Conservation (phyloP, 2,329 filamentous ascomycete genomes). For the Hypoxylon sp. region DNA sequence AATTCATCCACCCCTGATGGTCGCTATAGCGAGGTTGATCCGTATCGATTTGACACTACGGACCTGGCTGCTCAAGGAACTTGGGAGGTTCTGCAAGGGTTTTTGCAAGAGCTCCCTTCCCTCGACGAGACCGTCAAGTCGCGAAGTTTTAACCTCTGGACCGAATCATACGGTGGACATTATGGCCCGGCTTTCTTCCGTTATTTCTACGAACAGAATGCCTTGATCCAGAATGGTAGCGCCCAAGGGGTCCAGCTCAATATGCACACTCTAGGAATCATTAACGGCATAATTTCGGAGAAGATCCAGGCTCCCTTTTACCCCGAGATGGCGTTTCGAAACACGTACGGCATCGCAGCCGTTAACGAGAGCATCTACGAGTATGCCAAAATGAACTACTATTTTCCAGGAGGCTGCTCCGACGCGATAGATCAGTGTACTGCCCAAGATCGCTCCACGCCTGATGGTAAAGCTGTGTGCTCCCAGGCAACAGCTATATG, state of each 20-base stretch:
- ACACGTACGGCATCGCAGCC: conserved; percentile 60
- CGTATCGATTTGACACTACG: conserved; percentile 49
- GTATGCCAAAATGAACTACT: conserved; percentile 65
- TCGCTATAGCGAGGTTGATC: conserved; percentile 49
- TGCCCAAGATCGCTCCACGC: conserved; percentile 56
- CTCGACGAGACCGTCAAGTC: conserved; percentile 63
- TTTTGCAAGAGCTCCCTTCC: conserved; percentile 47
- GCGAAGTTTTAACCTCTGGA: conserved; percentile 70
- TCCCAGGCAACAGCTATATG: conserved; percentile 68
- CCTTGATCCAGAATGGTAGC: conserved; percentile 64
- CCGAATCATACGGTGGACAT: conserved; percentile 65
- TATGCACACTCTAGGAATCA: conserved; percentile 67
- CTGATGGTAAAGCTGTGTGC: conserved; percentile 62
- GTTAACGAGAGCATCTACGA: conserved; percentile 71
- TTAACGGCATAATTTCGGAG: conserved; percentile 69
- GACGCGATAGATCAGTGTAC: conserved; percentile 67
- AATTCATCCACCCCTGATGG: conserved; percentile 49
- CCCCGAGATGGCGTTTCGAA: conserved; percentile 57
- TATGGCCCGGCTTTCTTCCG: conserved; percentile 62
- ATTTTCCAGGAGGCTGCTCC: conserved; percentile 63
- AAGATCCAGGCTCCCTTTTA: conserved; percentile 61
- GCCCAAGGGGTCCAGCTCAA: conserved; percentile 63
- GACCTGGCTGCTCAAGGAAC: conserved; percentile 49
- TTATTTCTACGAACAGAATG: conserved; percentile 70
- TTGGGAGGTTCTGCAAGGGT: conserved; percentile 51